Percentiles rank a stretch among this genome's conserved stretches.
These are phyloP conservation scores for Quercus variabilis DNA, from an alignment of 306 rosid species.

Conservation along the genomic window DNA sequence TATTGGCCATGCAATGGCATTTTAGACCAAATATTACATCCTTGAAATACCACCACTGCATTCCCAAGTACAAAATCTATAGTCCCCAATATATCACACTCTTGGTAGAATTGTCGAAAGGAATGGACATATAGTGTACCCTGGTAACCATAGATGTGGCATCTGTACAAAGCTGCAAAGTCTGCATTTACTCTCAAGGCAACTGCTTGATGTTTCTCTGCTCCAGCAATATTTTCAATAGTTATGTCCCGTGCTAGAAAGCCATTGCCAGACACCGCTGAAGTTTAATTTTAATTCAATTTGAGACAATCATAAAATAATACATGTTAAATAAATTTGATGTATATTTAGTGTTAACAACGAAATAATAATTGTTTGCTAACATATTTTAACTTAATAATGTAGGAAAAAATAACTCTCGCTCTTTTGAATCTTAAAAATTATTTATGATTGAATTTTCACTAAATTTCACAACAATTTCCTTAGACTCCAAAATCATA, in stretches of 20 bases:
- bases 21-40: constrained; percentile 44
- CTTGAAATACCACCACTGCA: constrained; percentile 70
- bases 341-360: too few relatives aligned
- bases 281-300: not conserved
- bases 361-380: too few relatives aligned
- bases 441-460: too few relatives aligned
- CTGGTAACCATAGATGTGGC: constrained; percentile 55
- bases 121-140: constrained; percentile 74
- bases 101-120: constrained; percentile 72
- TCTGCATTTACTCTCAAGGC: constrained; percentile 76
- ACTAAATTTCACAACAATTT: too few relatives aligned
- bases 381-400: too few relatives aligned
- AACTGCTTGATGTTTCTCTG: constrained; percentile 70
- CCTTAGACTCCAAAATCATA: too few relatives aligned
- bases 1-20: constrained; percentile 56
- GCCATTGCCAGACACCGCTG: constrained; percentile 73
- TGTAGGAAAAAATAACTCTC: too few relatives aligned
- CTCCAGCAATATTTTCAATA: constrained; percentile 63
- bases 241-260: constrained; percentile 73
- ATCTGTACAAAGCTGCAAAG: constrained; percentile 55
- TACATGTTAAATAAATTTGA: too few relatives aligned
- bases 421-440: too few relatives aligned
- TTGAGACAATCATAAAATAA: too few relatives aligned
- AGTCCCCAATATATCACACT: constrained; percentile 72
- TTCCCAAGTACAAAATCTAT: constrained; percentile 75